A percentile compares a stretch with the other conserved stretches of the same genome.
These are phyloP conservation scores for Kazachstania sp. DNA, from an alignment of 1,139 yeast genomes.

Conservation along the genomic window DNA sequence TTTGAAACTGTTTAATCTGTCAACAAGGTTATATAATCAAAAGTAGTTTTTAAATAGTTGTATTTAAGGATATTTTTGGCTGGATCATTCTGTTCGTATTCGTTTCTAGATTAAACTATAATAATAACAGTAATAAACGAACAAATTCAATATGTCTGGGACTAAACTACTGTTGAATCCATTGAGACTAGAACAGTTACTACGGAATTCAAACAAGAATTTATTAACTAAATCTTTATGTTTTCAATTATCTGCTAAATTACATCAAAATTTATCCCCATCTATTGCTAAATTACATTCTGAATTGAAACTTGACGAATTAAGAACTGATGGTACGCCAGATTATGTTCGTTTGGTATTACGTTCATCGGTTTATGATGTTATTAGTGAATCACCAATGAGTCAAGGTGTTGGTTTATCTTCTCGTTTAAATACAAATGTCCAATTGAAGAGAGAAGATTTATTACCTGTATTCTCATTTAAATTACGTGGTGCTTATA, in stretches of 20 bases:
- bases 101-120: too few species aligned
- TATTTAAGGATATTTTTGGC: too few species aligned
- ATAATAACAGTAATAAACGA: too few species aligned
- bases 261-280: conserved; percentile 17
- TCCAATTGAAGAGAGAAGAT: conserved; percentile 83
- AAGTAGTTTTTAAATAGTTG: too few species aligned
- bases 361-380: conserved; percentile 91
- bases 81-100: too few species aligned
- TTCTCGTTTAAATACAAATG: conserved; percentile 61
- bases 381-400: conserved; percentile 82
- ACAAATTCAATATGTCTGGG: not conserved
- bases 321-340: conserved; percentile 60
- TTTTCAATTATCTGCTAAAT: conserved; percentile 9
- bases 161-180: conserved; percentile 2
- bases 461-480: conserved; percentile 90
- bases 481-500: conserved; percentile 94
- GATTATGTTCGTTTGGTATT: conserved; percentile 84
- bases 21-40: too few species aligned
- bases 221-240: not conserved
- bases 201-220: not conserved
- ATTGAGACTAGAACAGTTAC: not conserved
- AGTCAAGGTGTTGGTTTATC: conserved; percentile 69
- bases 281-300: conserved; percentile 24
- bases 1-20: too few species aligned
- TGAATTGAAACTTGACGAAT: conserved; percentile 40